phyloP scores from a whole-genome alignment of 306 rosid genomes.

The Rosa chinensis region DNA sequence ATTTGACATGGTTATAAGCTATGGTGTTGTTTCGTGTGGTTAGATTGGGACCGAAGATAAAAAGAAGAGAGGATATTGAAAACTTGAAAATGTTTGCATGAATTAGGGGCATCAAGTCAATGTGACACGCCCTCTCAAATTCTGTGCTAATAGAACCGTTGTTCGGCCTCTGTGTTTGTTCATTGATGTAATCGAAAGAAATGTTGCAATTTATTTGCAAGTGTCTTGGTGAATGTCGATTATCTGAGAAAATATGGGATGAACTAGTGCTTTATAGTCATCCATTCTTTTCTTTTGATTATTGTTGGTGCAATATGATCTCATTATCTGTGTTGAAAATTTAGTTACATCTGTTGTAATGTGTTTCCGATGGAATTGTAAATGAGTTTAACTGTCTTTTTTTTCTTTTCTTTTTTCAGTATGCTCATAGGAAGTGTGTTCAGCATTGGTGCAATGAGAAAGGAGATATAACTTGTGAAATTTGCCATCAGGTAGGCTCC shows the following conservation, averaged over 20 bases:
- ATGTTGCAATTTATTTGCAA: neutral
- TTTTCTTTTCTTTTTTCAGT: conserved; percentile 44
- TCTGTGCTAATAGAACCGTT: too few species aligned
- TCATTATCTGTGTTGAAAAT: neutral
- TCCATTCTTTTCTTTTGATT: too few species aligned
- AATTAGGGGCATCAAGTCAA: too few species aligned
- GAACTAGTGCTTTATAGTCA: neutral
- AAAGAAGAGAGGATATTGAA: too few species aligned
- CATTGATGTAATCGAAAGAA: neutral
- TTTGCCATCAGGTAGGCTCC: conserved; percentile 83
- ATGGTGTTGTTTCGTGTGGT: neutral
- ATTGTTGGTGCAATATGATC: neutral
- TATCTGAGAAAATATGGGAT: conserved; percentile 1
- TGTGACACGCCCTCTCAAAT: too few species aligned
- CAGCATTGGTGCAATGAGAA: conserved; percentile 99
- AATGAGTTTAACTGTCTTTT: conserved; percentile 3
- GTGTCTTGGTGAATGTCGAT: neutral
- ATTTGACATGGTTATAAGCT: neutral
- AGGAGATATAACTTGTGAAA: conserved; percentile 93
- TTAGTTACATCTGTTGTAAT: neutral
- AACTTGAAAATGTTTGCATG: too few species aligned
- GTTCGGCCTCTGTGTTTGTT: neutral
- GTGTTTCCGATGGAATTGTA: conserved; percentile 17
- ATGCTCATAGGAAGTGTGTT: conserved; percentile 95
- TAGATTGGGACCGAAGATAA: too few species aligned